Conservation (phyloP, 345 rosid species). For the Anacardium occidentale region DNA sequence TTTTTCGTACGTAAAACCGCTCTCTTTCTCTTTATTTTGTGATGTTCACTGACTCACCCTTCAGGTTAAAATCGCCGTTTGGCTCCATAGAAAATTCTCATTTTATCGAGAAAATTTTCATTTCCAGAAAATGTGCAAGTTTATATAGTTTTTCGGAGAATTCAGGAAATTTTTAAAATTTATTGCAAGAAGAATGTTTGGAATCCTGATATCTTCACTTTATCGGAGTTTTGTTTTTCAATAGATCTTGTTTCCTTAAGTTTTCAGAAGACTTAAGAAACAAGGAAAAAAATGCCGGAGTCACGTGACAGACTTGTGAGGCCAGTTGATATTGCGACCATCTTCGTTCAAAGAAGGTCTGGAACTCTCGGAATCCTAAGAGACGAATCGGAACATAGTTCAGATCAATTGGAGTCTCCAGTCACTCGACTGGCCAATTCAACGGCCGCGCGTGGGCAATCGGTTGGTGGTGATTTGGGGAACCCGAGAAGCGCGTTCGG, state of each 20-base stretch:
- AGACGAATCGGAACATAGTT: slow-evolving; percentile 31
- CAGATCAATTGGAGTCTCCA: slow-evolving; percentile 31
- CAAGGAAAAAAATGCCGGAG: slow-evolving; percentile 43
- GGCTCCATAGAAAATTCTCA: neutral
- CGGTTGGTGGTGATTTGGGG: slow-evolving; percentile 29
- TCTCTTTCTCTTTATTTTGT: no score
- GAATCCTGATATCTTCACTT: no score
- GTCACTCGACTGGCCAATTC: slow-evolving; percentile 14
- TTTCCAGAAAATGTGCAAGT: neutral
- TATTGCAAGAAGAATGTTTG: no score
- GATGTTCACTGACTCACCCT: no score
- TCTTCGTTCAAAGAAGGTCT: slow-evolving; percentile 41
- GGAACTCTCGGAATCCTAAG: slow-evolving; percentile 32
- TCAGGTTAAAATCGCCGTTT: neutral
- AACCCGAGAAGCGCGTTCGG: slow-evolving; percentile 37
- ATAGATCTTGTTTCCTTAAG: neutral
- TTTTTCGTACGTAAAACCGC: no score
- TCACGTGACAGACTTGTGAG: slow-evolving; percentile 65
- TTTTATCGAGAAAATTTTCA: slow-evolving; percentile 1
- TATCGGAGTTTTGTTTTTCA: neutral
- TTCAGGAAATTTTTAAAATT: no score
- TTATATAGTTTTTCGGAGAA: no score
- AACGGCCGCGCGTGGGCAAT: slow-evolving; percentile 10
- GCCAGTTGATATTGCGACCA: slow-evolving; percentile 46
- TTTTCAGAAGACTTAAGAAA: slow-evolving; percentile 4